phyloP scores from a whole-genome alignment of 129 eudicot genomes.

The Centaurea solstitialis region DNA sequence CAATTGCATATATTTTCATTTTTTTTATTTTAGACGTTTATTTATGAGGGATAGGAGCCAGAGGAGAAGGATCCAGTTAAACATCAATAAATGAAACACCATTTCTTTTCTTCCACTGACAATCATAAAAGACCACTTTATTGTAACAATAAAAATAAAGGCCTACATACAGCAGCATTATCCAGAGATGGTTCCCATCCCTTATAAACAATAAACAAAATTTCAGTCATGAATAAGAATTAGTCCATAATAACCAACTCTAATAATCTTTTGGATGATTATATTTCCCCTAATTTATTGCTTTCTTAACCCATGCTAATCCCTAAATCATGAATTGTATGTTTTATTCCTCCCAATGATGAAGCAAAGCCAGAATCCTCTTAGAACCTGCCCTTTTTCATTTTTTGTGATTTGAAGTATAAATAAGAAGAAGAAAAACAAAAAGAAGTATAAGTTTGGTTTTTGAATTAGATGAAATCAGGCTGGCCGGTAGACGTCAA shows the following conservation, averaged over 20 bases:
- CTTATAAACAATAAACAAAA: neutral
- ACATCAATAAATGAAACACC: no score
- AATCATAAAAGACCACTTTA: neutral
- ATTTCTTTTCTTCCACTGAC: no score
- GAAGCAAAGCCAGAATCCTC: neutral
- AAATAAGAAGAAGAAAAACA: slow-evolving; percentile 14
- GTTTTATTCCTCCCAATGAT: neutral
- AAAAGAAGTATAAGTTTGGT: neutral
- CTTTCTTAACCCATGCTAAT: neutral
- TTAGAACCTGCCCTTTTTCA: neutral
- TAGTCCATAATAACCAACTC: neutral
- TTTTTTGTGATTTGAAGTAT: neutral
- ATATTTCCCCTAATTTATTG: neutral
- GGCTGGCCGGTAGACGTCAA: slow-evolving; percentile 99
- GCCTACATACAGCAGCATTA: neutral
- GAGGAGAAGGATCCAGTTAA: no score
- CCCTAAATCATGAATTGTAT: neutral
- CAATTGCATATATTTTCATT: no score
- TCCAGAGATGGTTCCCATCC: neutral
- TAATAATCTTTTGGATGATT: neutral
- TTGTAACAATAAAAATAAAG: neutral
- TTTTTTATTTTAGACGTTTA: no score
- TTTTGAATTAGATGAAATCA: slow-evolving; percentile 58
- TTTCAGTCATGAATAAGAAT: neutral
- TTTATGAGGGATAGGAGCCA: no score